Base-by-base conservation (phyloP, 164 flowering plant genomes). In the Houttuynia cordata region DNA sequence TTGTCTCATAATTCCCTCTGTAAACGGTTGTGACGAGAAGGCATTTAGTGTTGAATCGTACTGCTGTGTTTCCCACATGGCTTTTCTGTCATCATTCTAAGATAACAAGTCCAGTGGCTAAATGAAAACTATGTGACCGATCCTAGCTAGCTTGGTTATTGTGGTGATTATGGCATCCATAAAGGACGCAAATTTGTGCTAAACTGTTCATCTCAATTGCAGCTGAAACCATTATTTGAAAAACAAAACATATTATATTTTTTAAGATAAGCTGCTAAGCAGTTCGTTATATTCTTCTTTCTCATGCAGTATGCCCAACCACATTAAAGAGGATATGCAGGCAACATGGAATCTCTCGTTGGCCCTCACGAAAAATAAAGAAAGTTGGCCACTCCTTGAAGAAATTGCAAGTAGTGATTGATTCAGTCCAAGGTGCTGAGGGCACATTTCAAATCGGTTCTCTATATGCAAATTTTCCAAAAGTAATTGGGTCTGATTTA, bases 311-410 rank as follows among this genome's bases (percentile, higher is more conserved):
- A 58, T 89, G 97, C 60, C 92, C 97, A 1, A 87, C 97, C 37
- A 87, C 97, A 18, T 79, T 89, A 73, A 89, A 89, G 75, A 71
- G 97, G 75, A 89, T 89, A 70, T 89, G 97, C 81, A 80, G 97
- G 70, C 94, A 82, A 42, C 86, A 89, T 65, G 94, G 94, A 34
- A 87, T 89, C 52, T 74, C 76, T 10, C 72, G 97, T 14, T 89
- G 97, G 94, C 97, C 97, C 59, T 89, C 97, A 49, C 73, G 97
- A 24, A 85, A 83, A 74, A 87, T 89, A 71, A 87, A 85, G 79
- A 89, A 87, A 74, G 97, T 89, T 9, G 87, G 86, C 10, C 97
- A 85, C 71, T 85, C 97, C 51, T 62, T 89, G n/a, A 75, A 66
- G 71, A 87, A 85, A 72, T 84, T 89, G 62, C 88, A 87, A 65